Percentiles rank a stretch among this genome's conserved stretches.
Evolutionary conservation across 768 basidiomycete species (phyloP).

Genomic region (Russula emetica): DNA sequence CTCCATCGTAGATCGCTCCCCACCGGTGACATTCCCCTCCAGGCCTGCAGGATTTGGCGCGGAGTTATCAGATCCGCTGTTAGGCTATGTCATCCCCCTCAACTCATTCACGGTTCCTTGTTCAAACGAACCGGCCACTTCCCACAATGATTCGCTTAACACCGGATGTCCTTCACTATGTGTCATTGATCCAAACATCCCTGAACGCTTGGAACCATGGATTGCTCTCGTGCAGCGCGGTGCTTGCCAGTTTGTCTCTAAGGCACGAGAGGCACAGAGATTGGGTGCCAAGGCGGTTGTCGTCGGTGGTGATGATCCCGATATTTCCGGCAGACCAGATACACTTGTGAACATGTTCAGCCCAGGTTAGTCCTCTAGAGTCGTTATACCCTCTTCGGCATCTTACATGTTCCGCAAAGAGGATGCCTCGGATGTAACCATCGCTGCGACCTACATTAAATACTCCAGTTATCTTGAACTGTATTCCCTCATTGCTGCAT

Average conservation of each 20-base stretch:
- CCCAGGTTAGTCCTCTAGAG: constrained; percentile 52
- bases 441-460: constrained; percentile 85
- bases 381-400: constrained; percentile 8
- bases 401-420: constrained; percentile 41
- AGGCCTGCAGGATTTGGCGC: constrained; percentile 73
- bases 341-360: constrained; percentile 88
- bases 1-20: constrained; percentile 71
- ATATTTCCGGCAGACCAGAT: constrained; percentile 62
- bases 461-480: constrained; percentile 75
- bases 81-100: constrained; percentile 39
- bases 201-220: constrained; percentile 67
- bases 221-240: constrained; percentile 91
- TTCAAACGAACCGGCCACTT: constrained; percentile 26
- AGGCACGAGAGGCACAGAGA: constrained; percentile 50
- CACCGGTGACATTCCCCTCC: constrained; percentile 65
- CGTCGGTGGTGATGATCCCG: constrained; percentile 81
- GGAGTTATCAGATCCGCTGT: constrained; percentile 52
- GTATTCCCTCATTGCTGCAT: constrained; percentile 59
- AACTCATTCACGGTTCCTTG: constrained; percentile 44
- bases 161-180: constrained; percentile 70
- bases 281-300: constrained; percentile 85
- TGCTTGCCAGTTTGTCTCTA: constrained; percentile 85
- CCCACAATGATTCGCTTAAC: constrained; percentile 36
- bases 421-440: constrained; percentile 79
- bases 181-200: constrained; percentile 48